A percentile compares a stretch with the other conserved stretches of the same genome.
Conservation (phyloP, 164 flowering plant genomes). For the Annona cherimola region DNA sequence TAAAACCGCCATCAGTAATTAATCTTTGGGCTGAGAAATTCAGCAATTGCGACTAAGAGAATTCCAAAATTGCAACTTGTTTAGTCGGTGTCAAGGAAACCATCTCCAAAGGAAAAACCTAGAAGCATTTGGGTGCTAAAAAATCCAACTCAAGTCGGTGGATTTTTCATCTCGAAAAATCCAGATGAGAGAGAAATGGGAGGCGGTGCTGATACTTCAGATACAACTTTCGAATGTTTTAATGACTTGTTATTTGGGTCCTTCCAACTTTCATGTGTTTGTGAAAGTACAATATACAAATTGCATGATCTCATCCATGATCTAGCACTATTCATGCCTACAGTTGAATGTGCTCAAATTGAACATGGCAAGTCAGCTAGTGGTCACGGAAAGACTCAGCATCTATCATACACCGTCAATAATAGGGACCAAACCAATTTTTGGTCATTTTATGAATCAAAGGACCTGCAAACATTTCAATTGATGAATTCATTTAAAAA, state of each 20-base stretch:
- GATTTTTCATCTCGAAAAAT: too few species aligned
- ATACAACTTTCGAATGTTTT: conserved; percentile 8
- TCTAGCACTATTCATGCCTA: conserved; percentile 8
- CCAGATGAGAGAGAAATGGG: too few species aligned
- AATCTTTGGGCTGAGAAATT: too few species aligned
- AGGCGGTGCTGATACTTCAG: too few species aligned
- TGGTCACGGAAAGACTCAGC: neutral
- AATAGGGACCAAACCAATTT: neutral
- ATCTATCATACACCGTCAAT: conserved; percentile 4
- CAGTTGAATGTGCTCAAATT: conserved; percentile 4
- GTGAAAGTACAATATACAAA: neutral
- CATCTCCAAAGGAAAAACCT: too few species aligned
- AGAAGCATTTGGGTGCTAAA: too few species aligned
- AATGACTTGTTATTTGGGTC: conserved; percentile 15
- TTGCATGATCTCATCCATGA: conserved; percentile 16
- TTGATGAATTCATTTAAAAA: too few species aligned
- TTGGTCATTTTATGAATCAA: neutral
- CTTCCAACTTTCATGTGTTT: conserved; percentile 5
- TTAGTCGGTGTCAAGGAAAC: too few species aligned
- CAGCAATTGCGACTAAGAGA: too few species aligned
- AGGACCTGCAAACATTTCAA: conserved; percentile 5
- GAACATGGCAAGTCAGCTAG: neutral
- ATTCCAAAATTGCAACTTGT: too few species aligned
- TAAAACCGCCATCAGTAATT: too few species aligned
- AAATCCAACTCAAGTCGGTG: too few species aligned